Base-by-base conservation (phyloP, 176 grass and related monocot species). In the Triticum dicoccoides region DNA sequence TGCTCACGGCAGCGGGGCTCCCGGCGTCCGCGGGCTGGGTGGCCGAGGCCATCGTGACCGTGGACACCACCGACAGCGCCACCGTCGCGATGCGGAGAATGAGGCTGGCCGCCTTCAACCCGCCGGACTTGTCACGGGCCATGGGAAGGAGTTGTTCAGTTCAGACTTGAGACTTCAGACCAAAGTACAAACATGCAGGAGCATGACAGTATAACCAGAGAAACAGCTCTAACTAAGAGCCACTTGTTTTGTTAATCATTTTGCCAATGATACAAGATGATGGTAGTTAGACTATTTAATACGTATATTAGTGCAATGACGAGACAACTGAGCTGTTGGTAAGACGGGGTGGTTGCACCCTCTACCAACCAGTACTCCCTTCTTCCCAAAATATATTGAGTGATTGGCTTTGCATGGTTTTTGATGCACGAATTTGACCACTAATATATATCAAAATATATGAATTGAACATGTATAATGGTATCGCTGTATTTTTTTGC, bases 61-160 rank as follows among this genome's bases (percentile, higher is more conserved):
- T 73, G 17, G 79, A 68, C 2, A 59, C 80, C 23, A 38, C 80
- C 0, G 72, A 77, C 1, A 88, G 80, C 11, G 45, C 71, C 24
- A 77, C 33, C 11, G 86, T 45, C 18, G 24, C 61, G 0, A 88
- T 69, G 79, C 79, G 86, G 33, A 87, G 70, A 23, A 35, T 62
- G 45, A 87, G 79, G 45, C 61, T 59, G 11, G n/a, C 11, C 6
- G 61, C 30, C 30, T 21, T 47, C 4, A 18, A 72, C 24, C 2
- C 44, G 44, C 35, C 44, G 15, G 59, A 23, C 32, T 75, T 86
- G n/a, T 51, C 11, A 27, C 20, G 41, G 11, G 86, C 86, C 86
- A 87, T 87, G 69, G 3, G 17, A 37, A 32, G 85, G 62, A 11
- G 27, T 35, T 62, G 56, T 39, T 45, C 85, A 49, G 29, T 78